phyloP scores from a whole-genome alignment of 1,284 basidiomycete species.

The Malassezia cuniculi region DNA sequence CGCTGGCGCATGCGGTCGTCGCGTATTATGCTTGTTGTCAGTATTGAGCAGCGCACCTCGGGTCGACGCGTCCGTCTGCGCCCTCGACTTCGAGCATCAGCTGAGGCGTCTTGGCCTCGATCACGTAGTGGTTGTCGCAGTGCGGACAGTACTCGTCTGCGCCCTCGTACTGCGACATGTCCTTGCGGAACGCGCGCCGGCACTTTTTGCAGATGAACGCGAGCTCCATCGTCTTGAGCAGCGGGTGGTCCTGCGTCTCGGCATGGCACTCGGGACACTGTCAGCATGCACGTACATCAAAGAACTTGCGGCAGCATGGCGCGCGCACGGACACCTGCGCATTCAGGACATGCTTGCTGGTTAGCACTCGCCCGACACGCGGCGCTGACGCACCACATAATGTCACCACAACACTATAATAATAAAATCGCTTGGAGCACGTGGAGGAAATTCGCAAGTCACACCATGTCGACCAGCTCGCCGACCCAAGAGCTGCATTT shows the following conservation, averaged over 20 bases:
- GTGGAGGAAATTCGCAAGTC: no score
- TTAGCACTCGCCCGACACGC: background rate
- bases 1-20: slow-evolving; percentile 9
- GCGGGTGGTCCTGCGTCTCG: slow-evolving; percentile 61
- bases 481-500: slow-evolving; percentile 39
- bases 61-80: slow-evolving; percentile 75
- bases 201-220: slow-evolving; percentile 93
- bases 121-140: slow-evolving; percentile 92
- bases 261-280: slow-evolving; percentile 80
- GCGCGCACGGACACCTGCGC: slow-evolving; percentile 42
- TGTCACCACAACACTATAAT: slow-evolving; percentile 7
- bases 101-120: slow-evolving; percentile 82
- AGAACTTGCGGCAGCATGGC: slow-evolving; percentile 43
- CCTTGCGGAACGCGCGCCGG: slow-evolving; percentile 89
- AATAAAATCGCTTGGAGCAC: no score
- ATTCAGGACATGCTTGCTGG: slow-evolving; percentile 44
- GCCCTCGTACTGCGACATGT: slow-evolving; percentile 78
- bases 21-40: slow-evolving; percentile 5
- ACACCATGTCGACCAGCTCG: slow-evolving; percentile 29
- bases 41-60: slow-evolving; percentile 52
- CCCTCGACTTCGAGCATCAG: slow-evolving; percentile 73
- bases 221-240: slow-evolving; percentile 76
- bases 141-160: slow-evolving; percentile 95
- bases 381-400: background rate
- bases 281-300: slow-evolving; percentile 27